phyloP scores from a whole-genome alignment of 129 eudicot species.

The Apium graveolens region DNA sequence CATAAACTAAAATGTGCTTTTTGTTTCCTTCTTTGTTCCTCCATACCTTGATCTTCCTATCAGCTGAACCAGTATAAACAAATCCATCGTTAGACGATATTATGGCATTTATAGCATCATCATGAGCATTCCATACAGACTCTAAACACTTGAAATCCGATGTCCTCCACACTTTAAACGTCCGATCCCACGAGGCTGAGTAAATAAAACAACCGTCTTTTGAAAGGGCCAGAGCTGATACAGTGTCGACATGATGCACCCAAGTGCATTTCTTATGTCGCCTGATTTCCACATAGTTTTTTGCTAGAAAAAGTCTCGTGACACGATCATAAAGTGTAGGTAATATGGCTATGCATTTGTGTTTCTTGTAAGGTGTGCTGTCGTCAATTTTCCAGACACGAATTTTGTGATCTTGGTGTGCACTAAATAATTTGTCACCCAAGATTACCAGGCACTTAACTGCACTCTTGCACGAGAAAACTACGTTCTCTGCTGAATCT shows the following conservation, averaged over 20 bases:
- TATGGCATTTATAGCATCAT: constrained; percentile 85
- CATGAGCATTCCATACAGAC: constrained; percentile 68
- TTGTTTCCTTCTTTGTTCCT: constrained; percentile 25
- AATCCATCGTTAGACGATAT: constrained; percentile 38
- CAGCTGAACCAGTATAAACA: constrained; percentile 82
- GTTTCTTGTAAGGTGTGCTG: background rate
- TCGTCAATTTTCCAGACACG: constrained; percentile 63
- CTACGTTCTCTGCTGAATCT: constrained; percentile 5
- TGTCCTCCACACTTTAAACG: constrained; percentile 76
- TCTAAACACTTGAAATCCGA: constrained; percentile 72
- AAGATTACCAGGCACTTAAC: constrained; percentile 45
- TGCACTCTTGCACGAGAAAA: constrained; percentile 24
- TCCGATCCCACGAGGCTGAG: constrained; percentile 92
- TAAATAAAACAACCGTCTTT: constrained; percentile 46
- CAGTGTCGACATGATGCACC: constrained; percentile 87
- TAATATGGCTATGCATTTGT: constrained; percentile 35
- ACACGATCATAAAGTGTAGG: constrained; percentile 71
- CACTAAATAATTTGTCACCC: constrained; percentile 49
- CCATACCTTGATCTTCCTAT: constrained; percentile 73
- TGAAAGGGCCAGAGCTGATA: constrained; percentile 58
- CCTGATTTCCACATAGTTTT: constrained; percentile 53
- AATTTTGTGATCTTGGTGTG: constrained; percentile 75
- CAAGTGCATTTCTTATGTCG: constrained; percentile 62
- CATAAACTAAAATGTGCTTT: constrained; percentile 37
- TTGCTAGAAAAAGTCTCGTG: constrained; percentile 29